Base-by-base conservation (phyloP, 352 stramenopile genomes). In the Aphanomyces cochlioides region DNA sequence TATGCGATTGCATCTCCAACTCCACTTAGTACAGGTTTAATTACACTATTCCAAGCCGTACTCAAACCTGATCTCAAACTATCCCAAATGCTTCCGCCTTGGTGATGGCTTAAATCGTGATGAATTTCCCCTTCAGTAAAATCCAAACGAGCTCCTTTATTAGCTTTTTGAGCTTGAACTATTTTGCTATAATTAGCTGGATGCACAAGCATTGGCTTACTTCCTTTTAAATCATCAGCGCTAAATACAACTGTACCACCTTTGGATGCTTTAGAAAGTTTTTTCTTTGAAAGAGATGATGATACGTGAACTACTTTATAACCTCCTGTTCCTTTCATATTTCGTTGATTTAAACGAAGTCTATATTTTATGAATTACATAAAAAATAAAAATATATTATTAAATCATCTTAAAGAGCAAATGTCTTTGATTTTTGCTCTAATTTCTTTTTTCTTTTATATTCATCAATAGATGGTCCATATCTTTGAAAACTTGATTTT, bases 91-190 rank as follows among this genome's bases (percentile, higher is more conserved):
- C n/a, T 38, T 40, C 54, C 54, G 43, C 15, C 54, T 40, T 39
- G 15, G n/a, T 19, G 15, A 7, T 40, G 6, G n/a, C 10, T 10
- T n/a, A 13, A 40, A n/a, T 61, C 28, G 37, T 61, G 54, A 17
- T 61, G 6, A 40, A 61, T 13, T n/a, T 61, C 54, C 15, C 54
- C 54, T 17, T 40, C 28, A 61, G 15, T 40, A 61, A 61, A 45
- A n/a, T 37, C 5, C 5, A 61, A 13, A 13, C 54, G 54, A 37
- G 6, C 15, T 21, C 54, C 54, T 41, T 61, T 61, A 58, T 34
- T 19, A 10, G 50, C 50, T 19, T 58, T 58, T 34, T 58, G 50
- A 5, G 54, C 54, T n/a, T 19, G 12, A 13, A 43, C 15, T 17
- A 61, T 37, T 40, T 61, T 61, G 8, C 12, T 17, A 7, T 28